phyloP scores from a whole-genome alignment of 495 filamentous ascomycete genomes.

The Hypoxylon crocopeplum region DNA sequence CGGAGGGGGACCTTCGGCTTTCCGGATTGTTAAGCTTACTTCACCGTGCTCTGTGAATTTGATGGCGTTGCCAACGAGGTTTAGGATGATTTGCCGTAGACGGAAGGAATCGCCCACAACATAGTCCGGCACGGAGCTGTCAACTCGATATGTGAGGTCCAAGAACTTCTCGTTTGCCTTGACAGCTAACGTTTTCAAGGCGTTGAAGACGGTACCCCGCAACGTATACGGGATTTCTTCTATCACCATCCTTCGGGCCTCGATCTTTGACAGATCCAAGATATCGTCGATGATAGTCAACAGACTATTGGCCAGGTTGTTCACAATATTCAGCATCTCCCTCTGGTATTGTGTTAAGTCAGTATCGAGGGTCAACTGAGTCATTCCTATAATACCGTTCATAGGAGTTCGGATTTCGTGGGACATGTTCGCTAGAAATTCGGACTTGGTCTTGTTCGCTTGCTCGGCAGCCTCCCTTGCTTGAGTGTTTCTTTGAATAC shows the following conservation, averaged over 20 bases:
- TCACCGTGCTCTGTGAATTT: constrained; percentile 99
- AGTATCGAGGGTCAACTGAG: constrained; percentile 94
- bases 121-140: constrained; percentile 93
- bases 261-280: constrained; percentile 98
- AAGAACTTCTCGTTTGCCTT: constrained; percentile 98
- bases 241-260: constrained; percentile 99
- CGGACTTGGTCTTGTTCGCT: constrained; percentile 97
- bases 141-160: constrained; percentile 92
- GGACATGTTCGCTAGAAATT: constrained; percentile 99
- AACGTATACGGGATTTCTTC: constrained; percentile 97
- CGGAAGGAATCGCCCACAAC: constrained; percentile 98
- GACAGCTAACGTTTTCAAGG: constrained; percentile 92
- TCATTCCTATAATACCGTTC: constrained; percentile 90
- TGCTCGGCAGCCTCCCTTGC: constrained; percentile 96
- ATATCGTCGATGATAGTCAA: constrained; percentile 99
- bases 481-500: constrained; percentile 96
- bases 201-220: constrained; percentile 95
- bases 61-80: constrained; percentile 82
- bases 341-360: constrained; percentile 93
- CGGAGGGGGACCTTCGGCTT: constrained; percentile 66
- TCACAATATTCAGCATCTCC: constrained; percentile 99
- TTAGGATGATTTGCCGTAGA: constrained; percentile 90
- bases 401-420: constrained; percentile 99
- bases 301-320: constrained; percentile 95
- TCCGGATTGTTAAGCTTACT: constrained; percentile 90